Evolutionary conservation across 2,329 filamentous ascomycete species (phyloP).

Genomic region (Diplocarpon rosae): DNA sequence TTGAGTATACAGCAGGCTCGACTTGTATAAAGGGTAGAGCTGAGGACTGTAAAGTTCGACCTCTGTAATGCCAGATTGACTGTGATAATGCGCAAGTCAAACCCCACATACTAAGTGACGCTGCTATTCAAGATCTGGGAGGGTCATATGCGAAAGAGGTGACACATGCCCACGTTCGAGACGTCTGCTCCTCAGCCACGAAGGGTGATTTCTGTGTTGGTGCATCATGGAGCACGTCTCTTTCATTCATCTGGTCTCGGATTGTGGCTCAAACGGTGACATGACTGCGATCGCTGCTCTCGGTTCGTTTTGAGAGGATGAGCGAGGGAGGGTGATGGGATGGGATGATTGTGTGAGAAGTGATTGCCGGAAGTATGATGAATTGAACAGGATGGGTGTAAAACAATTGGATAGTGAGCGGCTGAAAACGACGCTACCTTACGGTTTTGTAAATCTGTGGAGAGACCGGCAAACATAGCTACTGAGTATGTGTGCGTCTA

Average conservation of each 20-base stretch:
- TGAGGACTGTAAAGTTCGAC: background rate
- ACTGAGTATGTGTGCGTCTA: background rate
- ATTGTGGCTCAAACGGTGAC: slow-evolving; percentile 4
- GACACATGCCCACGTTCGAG: background rate
- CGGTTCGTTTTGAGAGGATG: background rate
- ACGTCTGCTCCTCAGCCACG: background rate
- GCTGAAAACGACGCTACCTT: too few relatives aligned
- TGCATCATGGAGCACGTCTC: background rate
- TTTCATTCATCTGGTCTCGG: slow-evolving; percentile 3
- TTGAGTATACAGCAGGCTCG: background rate
- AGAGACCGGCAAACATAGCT: background rate
- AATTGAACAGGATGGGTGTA: background rate
- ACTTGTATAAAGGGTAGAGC: background rate
- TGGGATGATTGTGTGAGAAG: slow-evolving; percentile 4
- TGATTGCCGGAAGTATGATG: slow-evolving; percentile 1
- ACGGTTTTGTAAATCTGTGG: background rate
- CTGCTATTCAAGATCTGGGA: background rate
- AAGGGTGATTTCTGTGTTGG: slow-evolving; percentile 7
- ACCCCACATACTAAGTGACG: background rate
- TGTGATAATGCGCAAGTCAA: background rate
- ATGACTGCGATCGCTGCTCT: background rate
- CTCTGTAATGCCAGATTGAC: background rate
- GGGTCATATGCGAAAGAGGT: slow-evolving; percentile 1
- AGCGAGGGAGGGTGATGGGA: background rate
- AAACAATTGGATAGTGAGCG: background rate